Evolutionary conservation across 2,329 filamentous ascomycete species (phyloP).

Genomic region (Aspergillus pseudotamarii): DNA sequence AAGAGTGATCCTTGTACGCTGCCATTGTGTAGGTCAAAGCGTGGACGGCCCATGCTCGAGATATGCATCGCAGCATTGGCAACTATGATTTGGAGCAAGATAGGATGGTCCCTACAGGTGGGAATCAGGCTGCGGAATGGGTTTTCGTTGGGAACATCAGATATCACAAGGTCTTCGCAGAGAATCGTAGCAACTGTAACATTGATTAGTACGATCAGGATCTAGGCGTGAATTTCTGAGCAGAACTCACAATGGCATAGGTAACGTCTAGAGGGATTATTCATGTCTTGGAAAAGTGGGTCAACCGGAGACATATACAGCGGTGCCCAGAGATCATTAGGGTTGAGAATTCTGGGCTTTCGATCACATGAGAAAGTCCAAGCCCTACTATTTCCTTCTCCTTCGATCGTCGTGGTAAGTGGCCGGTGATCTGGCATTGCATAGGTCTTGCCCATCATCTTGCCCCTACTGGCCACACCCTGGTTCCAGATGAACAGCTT

Average conservation of each 20-base stretch:
- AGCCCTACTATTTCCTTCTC: neutral
- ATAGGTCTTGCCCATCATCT: constrained; percentile 19
- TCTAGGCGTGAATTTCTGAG: neutral
- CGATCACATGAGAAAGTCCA: neutral
- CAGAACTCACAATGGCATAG: neutral
- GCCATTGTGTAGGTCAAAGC: neutral
- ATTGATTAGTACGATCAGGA: neutral
- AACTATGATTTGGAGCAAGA: neutral
- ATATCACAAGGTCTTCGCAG: neutral
- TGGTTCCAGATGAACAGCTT: constrained; percentile 16
- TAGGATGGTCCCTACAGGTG: neutral
- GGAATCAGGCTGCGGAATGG: neutral
- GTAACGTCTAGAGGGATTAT: neutral
- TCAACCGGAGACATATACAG: neutral
- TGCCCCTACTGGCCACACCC: constrained; percentile 17
- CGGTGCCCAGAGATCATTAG: neutral
- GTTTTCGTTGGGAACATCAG: neutral
- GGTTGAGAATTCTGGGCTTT: neutral
- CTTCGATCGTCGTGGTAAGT: neutral
- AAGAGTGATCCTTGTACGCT: rapidly evolving
- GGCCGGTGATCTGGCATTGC: neutral
- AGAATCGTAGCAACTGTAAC: neutral
- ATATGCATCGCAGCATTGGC: constrained; percentile 3
- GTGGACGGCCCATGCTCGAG: neutral
- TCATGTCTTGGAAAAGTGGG: neutral